phyloP scores from a whole-genome alignment of 225 moss, liverwort and hornwort species.

The Straminergon stramineum region DNA sequence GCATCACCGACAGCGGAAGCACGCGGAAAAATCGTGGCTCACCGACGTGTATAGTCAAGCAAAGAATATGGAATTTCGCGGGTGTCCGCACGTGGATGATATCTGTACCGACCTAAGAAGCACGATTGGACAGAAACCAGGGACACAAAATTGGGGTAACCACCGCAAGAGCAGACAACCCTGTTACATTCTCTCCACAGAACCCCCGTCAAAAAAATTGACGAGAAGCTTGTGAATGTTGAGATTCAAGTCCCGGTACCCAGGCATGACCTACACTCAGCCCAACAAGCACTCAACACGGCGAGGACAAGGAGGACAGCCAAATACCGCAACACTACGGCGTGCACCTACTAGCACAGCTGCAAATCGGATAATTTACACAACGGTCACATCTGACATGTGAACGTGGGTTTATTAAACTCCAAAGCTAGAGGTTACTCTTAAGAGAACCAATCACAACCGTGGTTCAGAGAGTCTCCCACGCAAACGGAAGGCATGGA shows the following conservation, averaged over 20 bases:
- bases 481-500: background rate
- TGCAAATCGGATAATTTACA: background rate
- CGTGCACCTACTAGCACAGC: background rate
- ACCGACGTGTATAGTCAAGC: background rate
- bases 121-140: background rate
- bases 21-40: background rate
- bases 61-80: background rate
- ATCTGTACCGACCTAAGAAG: background rate
- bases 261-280: background rate
- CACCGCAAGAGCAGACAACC: too few species aligned
- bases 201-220: background rate
- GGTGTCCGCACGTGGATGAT: background rate
- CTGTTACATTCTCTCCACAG: background rate
- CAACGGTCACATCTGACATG: background rate
- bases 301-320: background rate
- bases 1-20: background rate
- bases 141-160: background rate
- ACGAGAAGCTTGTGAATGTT: background rate
- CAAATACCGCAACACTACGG: background rate
- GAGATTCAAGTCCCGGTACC: background rate
- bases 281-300: background rate
- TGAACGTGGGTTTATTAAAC: background rate
- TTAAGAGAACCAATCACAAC: background rate
- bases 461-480: background rate
- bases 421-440: background rate